These are phyloP conservation scores for Helicostylum pulchrum DNA, from an alignment of 192 early-diverging fungal species.

Conservation along the genomic window DNA sequence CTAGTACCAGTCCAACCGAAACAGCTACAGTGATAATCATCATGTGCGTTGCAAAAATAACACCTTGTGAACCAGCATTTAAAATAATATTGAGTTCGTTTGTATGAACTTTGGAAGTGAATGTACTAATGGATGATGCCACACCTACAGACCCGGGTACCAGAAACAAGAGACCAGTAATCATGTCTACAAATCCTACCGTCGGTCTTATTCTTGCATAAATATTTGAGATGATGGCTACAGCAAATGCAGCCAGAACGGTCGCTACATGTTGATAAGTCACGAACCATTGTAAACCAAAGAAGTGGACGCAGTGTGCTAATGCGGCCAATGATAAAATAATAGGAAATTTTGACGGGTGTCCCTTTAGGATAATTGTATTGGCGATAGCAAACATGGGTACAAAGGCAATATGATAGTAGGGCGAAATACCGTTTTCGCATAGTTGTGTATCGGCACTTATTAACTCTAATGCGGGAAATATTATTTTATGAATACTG, in stretches of 20 bases:
- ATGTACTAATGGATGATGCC: slow-evolving; percentile 13
- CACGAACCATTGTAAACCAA: slow-evolving; percentile 6
- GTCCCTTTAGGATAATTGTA: slow-evolving; percentile 2
- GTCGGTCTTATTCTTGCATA: slow-evolving; percentile 22
- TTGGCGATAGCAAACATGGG: slow-evolving; percentile 18
- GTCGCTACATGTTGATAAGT: slow-evolving; percentile 21
- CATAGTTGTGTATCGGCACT: slow-evolving; percentile 7
- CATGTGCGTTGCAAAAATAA: slow-evolving; percentile 22
- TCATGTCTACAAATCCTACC: slow-evolving; percentile 24
- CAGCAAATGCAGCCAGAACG: slow-evolving; percentile 12
- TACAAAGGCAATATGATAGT: slow-evolving; percentile 15
- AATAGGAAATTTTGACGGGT: slow-evolving; percentile 8
- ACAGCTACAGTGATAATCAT: slow-evolving; percentile 20
- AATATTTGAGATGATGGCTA: slow-evolving; percentile 11
- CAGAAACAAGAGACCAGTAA: slow-evolving; percentile 22
- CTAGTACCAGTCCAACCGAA: slow-evolving; percentile 16
- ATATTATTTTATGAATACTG: slow-evolving; percentile 16
- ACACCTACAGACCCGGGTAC: slow-evolving; percentile 23
- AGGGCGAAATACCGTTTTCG: slow-evolving; percentile 9
- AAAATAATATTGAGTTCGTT: slow-evolving; percentile 14
- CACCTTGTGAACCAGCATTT: slow-evolving; percentile 20
- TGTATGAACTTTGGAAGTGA: slow-evolving; percentile 5
- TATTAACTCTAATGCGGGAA: slow-evolving; percentile 11
- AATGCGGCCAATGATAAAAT: slow-evolving; percentile 4
- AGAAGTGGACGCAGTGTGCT: slow-evolving; percentile 12